Evolutionary conservation across 2,329 filamentous ascomycete species (phyloP).

Genomic region (Penicillium sp.): DNA sequence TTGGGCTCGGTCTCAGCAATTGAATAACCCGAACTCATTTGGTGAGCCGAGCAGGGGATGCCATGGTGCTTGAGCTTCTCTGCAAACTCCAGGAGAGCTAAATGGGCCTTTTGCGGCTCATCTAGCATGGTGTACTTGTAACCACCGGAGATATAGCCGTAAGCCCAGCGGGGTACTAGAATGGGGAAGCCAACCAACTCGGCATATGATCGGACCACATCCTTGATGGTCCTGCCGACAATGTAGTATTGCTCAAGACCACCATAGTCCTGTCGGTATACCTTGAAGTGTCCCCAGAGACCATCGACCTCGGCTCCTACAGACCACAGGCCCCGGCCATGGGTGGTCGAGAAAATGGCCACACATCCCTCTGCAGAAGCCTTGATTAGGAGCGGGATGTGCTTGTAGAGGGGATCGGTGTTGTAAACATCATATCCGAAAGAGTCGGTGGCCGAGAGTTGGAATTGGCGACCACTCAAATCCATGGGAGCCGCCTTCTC

Average conservation of each 20-base stretch:
- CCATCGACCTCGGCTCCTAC: slow-evolving; percentile 72
- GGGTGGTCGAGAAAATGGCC: slow-evolving; percentile 65
- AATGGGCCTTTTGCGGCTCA: slow-evolving; percentile 49
- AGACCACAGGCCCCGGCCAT: slow-evolving; percentile 62
- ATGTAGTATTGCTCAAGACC: slow-evolving; percentile 70
- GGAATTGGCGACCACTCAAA: slow-evolving; percentile 63
- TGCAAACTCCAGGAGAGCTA: slow-evolving; percentile 61
- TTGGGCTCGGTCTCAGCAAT: slow-evolving; percentile 65
- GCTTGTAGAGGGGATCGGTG: slow-evolving; percentile 72
- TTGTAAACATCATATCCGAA: slow-evolving; percentile 71
- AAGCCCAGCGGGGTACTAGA: slow-evolving; percentile 68
- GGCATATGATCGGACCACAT: slow-evolving; percentile 65
- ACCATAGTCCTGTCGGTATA: slow-evolving; percentile 69
- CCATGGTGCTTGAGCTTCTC: slow-evolving; percentile 61
- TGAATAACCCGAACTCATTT: slow-evolving; percentile 71
- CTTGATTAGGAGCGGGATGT: slow-evolving; percentile 70
- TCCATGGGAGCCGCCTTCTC: slow-evolving; percentile 74
- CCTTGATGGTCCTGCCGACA: slow-evolving; percentile 62
- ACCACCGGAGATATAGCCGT: slow-evolving; percentile 69
- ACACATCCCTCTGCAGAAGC: slow-evolving; percentile 63
- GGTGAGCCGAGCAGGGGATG: slow-evolving; percentile 68
- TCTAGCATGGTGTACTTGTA: slow-evolving; percentile 60
- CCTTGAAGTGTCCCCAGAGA: slow-evolving; percentile 72
- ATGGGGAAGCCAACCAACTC: slow-evolving; percentile 66
- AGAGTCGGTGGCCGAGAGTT: slow-evolving; percentile 66